Evolutionary conservation across 2,329 filamentous ascomycete genomes (phyloP), one percentile per base, ranked within the genome.

Genomic region (Fusarium circinatum): DNA sequence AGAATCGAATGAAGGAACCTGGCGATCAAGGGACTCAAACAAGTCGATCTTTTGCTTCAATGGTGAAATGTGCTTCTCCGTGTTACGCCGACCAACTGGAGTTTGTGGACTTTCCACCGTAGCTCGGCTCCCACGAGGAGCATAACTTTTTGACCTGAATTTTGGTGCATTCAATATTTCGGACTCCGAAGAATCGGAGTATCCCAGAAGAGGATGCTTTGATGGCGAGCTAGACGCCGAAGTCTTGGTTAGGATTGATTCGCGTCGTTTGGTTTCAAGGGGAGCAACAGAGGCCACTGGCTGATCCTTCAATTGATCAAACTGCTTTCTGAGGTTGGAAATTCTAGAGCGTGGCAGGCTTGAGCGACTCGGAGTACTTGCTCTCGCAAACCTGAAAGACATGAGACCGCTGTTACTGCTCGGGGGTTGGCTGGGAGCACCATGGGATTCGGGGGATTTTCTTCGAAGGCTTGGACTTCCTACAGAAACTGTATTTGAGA

Each of bases 1-100:
- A 39, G 41, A 22, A 15, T 48, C 22, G 15, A 24, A 6, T 17
- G 45, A 9, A 24, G 58, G 32, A 12, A 42, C 54, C 14, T 65
- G 65, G 12, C 36, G 65, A 28, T 70, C 74, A 41, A 82, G 59
- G 22, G 76, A 76, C 48, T 82, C 79, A 55, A 80, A 82, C 14
- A 81, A 65, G 8, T 74, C 70, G 28, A 82, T 81, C 44, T 74
- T 80, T n/a, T 81, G 75, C 51, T 74, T 78, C 49, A 78, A 48
- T 10, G 75, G 74, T 13, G 76, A 76, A n/a, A 55, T n/a, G 2
- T 44, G 28, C 32, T 71, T 70, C 41, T 69, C 54, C 5, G 62
- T 66, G 15, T 47, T 60, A 22, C 59, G 60, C 14, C 59, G 68
- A 14, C 22, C 32, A 22, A 45, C 28, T 12, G 57, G 55, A 26